Conservation (phyloP, 2,329 filamentous ascomycete genomes). For the Cordyceps javanica region DNA sequence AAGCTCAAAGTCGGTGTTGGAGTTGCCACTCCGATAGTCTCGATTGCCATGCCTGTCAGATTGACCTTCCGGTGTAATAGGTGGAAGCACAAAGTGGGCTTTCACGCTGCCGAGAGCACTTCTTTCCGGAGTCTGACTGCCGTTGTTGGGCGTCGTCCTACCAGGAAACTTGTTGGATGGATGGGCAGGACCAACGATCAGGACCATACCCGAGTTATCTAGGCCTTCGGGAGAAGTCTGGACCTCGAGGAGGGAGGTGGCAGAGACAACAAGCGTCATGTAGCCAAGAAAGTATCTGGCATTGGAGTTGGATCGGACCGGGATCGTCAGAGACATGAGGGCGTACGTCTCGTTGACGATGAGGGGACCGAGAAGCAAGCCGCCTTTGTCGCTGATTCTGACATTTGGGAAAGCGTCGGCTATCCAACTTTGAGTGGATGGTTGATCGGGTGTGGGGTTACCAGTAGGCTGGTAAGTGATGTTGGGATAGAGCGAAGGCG, state of each 20-base stretch:
- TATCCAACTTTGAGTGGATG: slow-evolving; percentile 34
- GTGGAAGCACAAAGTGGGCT: slow-evolving; percentile 58
- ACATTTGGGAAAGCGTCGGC: slow-evolving; percentile 47
- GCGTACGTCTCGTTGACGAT: slow-evolving; percentile 67
- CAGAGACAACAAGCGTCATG: slow-evolving; percentile 71
- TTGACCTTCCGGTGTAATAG: slow-evolving; percentile 33
- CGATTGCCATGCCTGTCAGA: slow-evolving; percentile 39
- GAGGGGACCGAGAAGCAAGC: slow-evolving; percentile 71
- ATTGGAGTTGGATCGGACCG: slow-evolving; percentile 63
- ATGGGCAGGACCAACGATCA: slow-evolving; percentile 65
- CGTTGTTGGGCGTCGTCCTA: slow-evolving; percentile 39
- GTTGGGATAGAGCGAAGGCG: slow-evolving; percentile 69
- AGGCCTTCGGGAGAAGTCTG: slow-evolving; percentile 62
- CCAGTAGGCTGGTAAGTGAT: slow-evolving; percentile 56
- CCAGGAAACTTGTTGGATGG: slow-evolving; percentile 58
- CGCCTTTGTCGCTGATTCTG: slow-evolving; percentile 43
- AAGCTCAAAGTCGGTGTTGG: slow-evolving; percentile 50
- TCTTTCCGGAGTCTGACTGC: slow-evolving; percentile 33
- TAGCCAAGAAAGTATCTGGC: slow-evolving; percentile 66
- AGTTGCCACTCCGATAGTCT: slow-evolving; percentile 28
- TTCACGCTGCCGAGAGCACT: slow-evolving; percentile 34
- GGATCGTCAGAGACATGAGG: slow-evolving; percentile 74
- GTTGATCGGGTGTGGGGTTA: slow-evolving; percentile 32
- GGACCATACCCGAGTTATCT: slow-evolving; percentile 62
- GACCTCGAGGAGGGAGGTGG: slow-evolving; percentile 55